Base-by-base conservation (phyloP, 805 yeast genomes). In the Saccharomycopsis babjevae region DNA sequence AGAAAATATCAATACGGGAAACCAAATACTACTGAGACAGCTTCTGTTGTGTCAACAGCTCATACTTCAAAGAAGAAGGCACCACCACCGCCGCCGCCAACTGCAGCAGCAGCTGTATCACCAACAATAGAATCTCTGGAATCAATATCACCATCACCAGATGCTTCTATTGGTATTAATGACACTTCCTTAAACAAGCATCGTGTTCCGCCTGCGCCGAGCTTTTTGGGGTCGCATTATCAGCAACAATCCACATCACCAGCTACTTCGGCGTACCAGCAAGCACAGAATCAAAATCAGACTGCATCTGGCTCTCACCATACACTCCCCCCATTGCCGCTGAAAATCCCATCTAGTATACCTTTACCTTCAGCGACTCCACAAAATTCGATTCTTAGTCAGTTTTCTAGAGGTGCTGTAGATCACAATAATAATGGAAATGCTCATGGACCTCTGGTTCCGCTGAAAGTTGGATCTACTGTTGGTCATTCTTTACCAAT, bases 1-100 rank as follows among this genome's bases (percentile, higher is more conserved):
- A 77, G 93, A 65, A 80, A 77, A 66, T 76, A 72, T 60, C 84
- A 80, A 62, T 68, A 46, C 32, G 30, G 50, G 13, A 38, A 43
- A 28, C 18, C 54, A 18, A n/a, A 32, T 10, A 20, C 46, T 32
- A 22, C 28, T 25, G 40, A 55, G 20, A 28, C 55, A 7, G 39
- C 39, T 11, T n/a, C 54, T 34, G 50, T 20, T 15, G 16, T 60
- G 5, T 34, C 59, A 40, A 30, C 46, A n/a, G 5, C 43, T 18
- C 28, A 39, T 15, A 15, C 13, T 15, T 56, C 32, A 40, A 61
- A 58, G 38, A 61, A 58, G 50, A 61, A 58, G 38, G 59, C 59
- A 10, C 62, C 61, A 10, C 64, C 61, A 13, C 61, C 61, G 5
- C 63, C 63, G 3, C 60, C 58, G 15, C 61, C 62, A n/a, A 58